A percentile compares a stretch with the other conserved stretches of the same genome.
Conservation (phyloP, 1,284 basidiomycete genomes). For the Puccinia novopanici region DNA sequence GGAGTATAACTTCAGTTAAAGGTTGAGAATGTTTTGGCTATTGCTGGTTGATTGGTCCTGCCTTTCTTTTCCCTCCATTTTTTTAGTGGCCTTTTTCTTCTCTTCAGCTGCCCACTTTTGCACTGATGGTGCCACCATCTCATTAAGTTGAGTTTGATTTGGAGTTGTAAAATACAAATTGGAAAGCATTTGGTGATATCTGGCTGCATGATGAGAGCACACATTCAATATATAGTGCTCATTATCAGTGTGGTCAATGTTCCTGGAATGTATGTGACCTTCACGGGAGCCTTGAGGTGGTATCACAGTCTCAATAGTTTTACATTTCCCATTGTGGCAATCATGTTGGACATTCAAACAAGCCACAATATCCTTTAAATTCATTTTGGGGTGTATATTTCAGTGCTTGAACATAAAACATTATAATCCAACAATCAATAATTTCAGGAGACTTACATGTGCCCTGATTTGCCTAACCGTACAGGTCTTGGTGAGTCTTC, state of each 20-base stretch:
- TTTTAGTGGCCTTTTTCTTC: background rate
- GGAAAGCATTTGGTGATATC: background rate
- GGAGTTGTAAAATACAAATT: background rate
- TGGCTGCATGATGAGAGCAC: background rate
- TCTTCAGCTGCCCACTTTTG: background rate
- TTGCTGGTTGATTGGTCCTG: too few relatives aligned
- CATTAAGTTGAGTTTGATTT: background rate
- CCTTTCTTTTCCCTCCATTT: background rate
- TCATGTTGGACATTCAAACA: conserved; percentile 13
- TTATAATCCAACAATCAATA: background rate
- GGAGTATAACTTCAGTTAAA: too few relatives aligned
- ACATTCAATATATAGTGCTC: background rate
- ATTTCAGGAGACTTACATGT: background rate
- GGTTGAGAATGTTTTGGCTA: too few relatives aligned
- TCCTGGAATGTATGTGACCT: background rate
- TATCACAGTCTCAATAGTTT: background rate
- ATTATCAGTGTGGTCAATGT: background rate
- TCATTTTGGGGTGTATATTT: background rate
- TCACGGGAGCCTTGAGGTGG: background rate
- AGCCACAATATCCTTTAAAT: background rate
- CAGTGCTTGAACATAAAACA: background rate
- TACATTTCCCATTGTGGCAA: background rate
- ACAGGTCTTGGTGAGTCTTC: background rate
- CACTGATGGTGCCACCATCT: background rate
- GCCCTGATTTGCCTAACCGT: background rate